Evolutionary conservation across 225 moss, liverwort and hornwort genomes (phyloP).

Genomic region (Pleurozium schreberi): DNA sequence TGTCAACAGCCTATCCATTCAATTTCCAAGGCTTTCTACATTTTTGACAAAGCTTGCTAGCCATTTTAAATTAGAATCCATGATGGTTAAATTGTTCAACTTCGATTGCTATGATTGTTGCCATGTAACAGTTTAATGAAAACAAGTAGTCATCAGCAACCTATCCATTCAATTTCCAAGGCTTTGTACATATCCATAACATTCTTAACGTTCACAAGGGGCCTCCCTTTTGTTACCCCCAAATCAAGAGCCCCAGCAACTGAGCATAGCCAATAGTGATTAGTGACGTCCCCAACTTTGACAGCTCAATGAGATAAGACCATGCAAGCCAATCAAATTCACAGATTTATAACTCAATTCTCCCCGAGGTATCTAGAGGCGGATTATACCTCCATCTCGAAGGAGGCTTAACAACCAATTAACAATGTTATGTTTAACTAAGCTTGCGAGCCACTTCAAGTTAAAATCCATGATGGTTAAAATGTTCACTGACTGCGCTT

Average conservation of each 20-base stretch:
- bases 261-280: too few species aligned
- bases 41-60: not conserved
- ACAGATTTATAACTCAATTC: too few species aligned
- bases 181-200: not conserved
- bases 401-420: too few species aligned
- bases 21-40: not conserved
- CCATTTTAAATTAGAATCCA: not conserved
- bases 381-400: too few species aligned
- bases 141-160: rapidly evolving
- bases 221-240: too few species aligned
- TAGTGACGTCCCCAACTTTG: too few species aligned
- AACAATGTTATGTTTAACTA: too few species aligned
- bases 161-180: not conserved
- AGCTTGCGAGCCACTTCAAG: rapidly evolving
- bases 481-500: not conserved
- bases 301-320: too few species aligned
- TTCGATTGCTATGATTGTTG: not conserved
- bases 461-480: not conserved
- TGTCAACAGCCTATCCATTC: rapidly evolving
- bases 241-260: too few species aligned
- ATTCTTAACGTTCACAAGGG: too few species aligned
- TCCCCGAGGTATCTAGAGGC: too few species aligned
- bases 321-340: too few species aligned
- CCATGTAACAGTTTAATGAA: not conserved
- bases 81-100: not conserved